These are phyloP conservation scores for Hypoxylon perforatum DNA, from an alignment of 495 filamentous ascomycete species.

Conservation along the genomic window DNA sequence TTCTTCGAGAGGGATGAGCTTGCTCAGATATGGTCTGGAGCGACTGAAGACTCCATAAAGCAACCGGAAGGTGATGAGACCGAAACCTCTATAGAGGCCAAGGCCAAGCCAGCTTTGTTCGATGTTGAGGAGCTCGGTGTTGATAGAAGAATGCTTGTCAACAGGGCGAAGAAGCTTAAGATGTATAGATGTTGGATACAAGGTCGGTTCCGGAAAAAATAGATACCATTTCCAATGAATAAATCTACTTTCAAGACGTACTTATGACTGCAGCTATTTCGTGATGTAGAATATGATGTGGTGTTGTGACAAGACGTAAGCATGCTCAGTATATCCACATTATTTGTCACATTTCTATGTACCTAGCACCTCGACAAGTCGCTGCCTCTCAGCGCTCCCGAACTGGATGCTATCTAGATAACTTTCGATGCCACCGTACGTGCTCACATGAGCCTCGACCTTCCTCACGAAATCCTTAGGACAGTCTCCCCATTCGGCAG, in stretches of 20 bases:
- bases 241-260: background rate
- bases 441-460: conserved; percentile 62
- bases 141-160: conserved; percentile 90
- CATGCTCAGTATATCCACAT: background rate
- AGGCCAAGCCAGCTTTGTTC: conserved; percentile 55
- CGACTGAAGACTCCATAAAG: conserved; percentile 25
- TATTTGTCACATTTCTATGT: conserved; percentile 12
- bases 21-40: conserved; percentile 76
- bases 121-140: conserved; percentile 80
- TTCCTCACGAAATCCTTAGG: conserved; percentile 64
- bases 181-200: conserved; percentile 99
- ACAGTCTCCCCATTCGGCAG: conserved; percentile 74
- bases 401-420: conserved; percentile 73
- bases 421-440: conserved; percentile 69
- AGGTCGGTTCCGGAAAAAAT: conserved; percentile 83
- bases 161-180: conserved; percentile 87
- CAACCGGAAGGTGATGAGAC: conserved; percentile 31
- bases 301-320: background rate
- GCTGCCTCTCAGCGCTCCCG: conserved; percentile 43
- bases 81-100: conserved; percentile 33
- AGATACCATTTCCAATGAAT: conserved; percentile 32
- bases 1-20: conserved; percentile 93
- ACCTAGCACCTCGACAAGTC: conserved; percentile 38
- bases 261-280: background rate
- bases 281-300: no score